Evolutionary conservation across 768 basidiomycete species (phyloP), one percentile per base, ranked within the genome.

Genomic region (Dictyophora rubrovolvata): DNA sequence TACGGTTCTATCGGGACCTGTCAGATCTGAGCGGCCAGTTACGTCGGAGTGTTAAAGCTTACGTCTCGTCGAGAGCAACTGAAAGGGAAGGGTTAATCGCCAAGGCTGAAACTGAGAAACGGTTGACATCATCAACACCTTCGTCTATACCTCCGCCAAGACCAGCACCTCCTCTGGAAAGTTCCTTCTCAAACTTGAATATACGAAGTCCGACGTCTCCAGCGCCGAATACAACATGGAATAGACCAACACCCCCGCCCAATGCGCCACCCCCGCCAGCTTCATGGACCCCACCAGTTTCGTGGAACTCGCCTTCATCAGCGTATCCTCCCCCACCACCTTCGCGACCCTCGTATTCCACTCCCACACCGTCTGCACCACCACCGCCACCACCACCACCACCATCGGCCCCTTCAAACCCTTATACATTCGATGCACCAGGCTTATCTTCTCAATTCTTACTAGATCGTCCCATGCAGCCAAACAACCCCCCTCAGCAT

Each of bases 1-100:
- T 92, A 1, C 83, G 87, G 48, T 99, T 95, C 71, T 97, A 99
- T 69, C 77, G 75, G 6, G 90, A 94, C 62, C 77, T 98, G 14
- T 79, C 76, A 0, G 82, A 83, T 17, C 71, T 94, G 37, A 76
- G 83, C 11, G 65, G 72, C 0, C 79, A 77, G 8, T 77, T 97
- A 5, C 73, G 77, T 36, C 70, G 76, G 4, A 84, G 83, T 58
- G 79, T 82, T 2, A 79, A 76, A 53, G 71, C 75, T 0, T 96
- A 87, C 66, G 74, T 92, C 8, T 71, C 77, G 0, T 74, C 78
- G 17, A 77, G 95, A 28, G 79, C 75, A 8, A 71, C 75, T 0
- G 93, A 98, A 68, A 79, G 93, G 9, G 84, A 89, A 18, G 73
- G 74, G 11, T 68, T 95, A 17, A 77, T 80, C 2, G 74, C 78